Evolutionary conservation across 1,284 basidiomycete species (phyloP).

Genomic region (Heliocybe sulcata): DNA sequence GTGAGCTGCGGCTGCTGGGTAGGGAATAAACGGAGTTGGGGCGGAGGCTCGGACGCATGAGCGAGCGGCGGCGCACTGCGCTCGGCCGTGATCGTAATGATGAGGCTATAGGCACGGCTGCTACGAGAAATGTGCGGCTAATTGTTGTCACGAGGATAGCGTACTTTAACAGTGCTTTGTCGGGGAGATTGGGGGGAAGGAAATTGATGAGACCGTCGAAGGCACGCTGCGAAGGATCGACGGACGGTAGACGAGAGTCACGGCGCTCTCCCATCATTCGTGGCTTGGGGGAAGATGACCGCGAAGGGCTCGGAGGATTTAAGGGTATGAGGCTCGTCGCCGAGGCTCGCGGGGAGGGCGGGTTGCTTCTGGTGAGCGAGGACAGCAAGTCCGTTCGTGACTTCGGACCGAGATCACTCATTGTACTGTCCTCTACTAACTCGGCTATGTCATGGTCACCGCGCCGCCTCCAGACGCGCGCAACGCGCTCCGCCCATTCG

Average conservation of each 20-base stretch:
- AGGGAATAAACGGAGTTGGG: not conserved
- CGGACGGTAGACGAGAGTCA: conserved; percentile 12
- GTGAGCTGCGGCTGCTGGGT: not conserved
- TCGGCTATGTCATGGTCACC: conserved; percentile 25
- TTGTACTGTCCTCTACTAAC: conserved; percentile 21
- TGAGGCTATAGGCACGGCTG: conserved; percentile 10
- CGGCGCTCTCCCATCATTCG: not conserved
- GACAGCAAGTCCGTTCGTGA: no score
- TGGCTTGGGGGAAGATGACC: conserved; percentile 8
- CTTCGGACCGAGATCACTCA: conserved; percentile 14
- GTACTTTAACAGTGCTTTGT: conserved; percentile 32
- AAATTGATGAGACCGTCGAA: conserved; percentile 35
- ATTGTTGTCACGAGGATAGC: conserved; percentile 35
- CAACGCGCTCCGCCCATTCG: conserved; percentile 46
- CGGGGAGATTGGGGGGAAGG: conserved; percentile 24
- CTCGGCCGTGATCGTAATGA: conserved; percentile 3
- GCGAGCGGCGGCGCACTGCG: conserved; percentile 1
- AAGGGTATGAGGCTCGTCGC: not conserved
- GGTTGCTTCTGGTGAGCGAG: not conserved
- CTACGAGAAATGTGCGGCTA: conserved; percentile 29
- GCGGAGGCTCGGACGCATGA: not conserved
- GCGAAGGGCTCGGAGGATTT: conserved; percentile 8
- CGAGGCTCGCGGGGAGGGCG: not conserved
- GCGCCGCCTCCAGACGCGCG: conserved; percentile 34
- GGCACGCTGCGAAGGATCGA: conserved; percentile 27